Percentiles rank a stretch among this genome's conserved stretches.
Evolutionary conservation across 2,329 filamentous ascomycete genomes (phyloP).

Genomic region (Trichoderma sp.): DNA sequence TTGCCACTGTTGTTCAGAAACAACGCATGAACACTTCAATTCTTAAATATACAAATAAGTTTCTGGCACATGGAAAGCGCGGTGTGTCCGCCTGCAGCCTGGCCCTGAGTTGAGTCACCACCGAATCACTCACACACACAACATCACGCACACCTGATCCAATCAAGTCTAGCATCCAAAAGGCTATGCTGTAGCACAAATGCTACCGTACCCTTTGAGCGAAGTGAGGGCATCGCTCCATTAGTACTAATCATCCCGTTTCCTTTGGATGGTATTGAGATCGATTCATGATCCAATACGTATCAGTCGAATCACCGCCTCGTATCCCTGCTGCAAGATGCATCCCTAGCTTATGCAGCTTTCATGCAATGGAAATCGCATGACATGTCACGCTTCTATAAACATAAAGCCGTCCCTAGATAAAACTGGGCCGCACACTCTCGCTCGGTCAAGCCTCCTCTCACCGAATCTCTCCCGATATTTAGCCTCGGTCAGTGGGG

Average conservation of each 20-base stretch:
- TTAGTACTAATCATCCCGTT: background rate
- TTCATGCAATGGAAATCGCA: background rate
- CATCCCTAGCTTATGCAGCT: background rate
- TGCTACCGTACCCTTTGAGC: conserved; percentile 3
- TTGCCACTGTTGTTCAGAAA: accelerated
- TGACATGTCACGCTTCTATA: background rate
- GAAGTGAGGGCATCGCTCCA: background rate
- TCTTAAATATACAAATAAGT: background rate
- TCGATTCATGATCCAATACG: background rate
- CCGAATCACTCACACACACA: background rate
- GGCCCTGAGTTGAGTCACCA: background rate
- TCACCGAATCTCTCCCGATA: background rate
- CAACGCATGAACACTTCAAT: background rate
- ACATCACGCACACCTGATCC: background rate
- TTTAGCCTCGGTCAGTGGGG: conserved; percentile 13
- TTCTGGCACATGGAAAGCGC: background rate
- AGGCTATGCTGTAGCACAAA: background rate
- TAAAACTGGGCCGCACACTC: background rate
- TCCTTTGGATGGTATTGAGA: background rate
- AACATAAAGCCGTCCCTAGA: background rate
- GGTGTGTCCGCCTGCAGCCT: background rate
- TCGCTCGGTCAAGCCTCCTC: background rate
- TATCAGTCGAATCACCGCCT: background rate
- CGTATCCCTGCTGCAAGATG: background rate
- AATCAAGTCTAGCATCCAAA: background rate